Evolutionary conservation across 345 rosid species (phyloP).

Genomic region (Kandelia obovata): DNA sequence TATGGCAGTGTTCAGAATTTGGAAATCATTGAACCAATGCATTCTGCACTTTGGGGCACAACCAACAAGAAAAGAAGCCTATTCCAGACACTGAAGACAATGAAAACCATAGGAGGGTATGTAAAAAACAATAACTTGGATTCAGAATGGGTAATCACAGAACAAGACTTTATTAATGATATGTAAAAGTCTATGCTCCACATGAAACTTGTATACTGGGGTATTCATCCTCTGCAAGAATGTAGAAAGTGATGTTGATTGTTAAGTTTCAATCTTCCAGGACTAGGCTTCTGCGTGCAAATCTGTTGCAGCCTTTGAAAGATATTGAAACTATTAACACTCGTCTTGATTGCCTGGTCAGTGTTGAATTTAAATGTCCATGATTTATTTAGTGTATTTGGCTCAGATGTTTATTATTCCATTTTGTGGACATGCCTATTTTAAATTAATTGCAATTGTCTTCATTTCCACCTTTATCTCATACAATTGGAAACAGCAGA

Average conservation of each 20-base stretch:
- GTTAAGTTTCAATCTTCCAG: constrained; percentile 41
- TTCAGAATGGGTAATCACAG: constrained; percentile 8
- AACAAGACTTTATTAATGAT: not conserved
- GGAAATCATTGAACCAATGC: constrained; percentile 87
- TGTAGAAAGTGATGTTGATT: constrained; percentile 20
- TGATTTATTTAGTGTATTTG: constrained; percentile 20
- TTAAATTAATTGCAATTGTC: not conserved
- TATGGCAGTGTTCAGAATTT: constrained; percentile 78
- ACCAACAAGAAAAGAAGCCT: constrained; percentile 88
- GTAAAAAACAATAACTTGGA: constrained; percentile 15
- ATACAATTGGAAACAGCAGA: not conserved
- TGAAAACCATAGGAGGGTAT: constrained; percentile 94
- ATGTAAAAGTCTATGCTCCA: not conserved
- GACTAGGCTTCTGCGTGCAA: constrained; percentile 96
- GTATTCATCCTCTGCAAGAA: not conserved
- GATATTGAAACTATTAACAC: constrained; percentile 88
- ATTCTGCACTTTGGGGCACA: constrained; percentile 79
- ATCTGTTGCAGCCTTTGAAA: constrained; percentile 93
- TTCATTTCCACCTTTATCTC: not conserved
- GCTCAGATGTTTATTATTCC: not conserved
- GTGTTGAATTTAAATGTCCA: constrained; percentile 28
- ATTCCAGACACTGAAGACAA: constrained; percentile 93
- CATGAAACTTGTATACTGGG: too few species aligned
- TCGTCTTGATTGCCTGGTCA: constrained; percentile 93
- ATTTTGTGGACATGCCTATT: not conserved